Base-by-base conservation (phyloP, 345 rosid species). In the Salix arbutifolia region DNA sequence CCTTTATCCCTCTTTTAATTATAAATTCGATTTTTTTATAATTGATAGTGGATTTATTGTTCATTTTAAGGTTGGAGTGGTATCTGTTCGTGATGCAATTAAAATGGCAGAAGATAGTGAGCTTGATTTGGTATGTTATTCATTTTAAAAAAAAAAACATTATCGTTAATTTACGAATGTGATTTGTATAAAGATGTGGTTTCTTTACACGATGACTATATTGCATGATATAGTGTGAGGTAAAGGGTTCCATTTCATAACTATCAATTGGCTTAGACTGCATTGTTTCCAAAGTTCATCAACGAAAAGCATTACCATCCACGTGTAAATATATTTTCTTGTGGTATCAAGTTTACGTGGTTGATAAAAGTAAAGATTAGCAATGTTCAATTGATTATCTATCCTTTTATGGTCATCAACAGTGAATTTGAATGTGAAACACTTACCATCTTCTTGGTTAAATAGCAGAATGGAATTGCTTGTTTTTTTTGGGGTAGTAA, bases 41-140 rank as follows among this genome's bases (percentile, higher is more conserved):
- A n/a, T n/a, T n/a, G n/a, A n/a, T n/a, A n/a, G n/a, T n/a, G n/a
- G n/a, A n/a, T n/a, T n/a, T n/a, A n/a, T n/a, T n/a, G n/a, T n/a
- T n/a, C n/a, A 40, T 10, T 77, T 83, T 16, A 6, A 95, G 99
- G 86, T 93, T 82, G 98, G 98, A 65, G 83, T 94, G 78, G 89
- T 95, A 53, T 70, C 97, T 72, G 90, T 88, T 86, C 79, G 65
- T 23, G 88, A 91, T 76, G 99, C 99, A 17, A 84, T 91, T 75
- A 86, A 83, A 85, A 90, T 85, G 86, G 99, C 99, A 75, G 97
- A 86, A 30, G 96, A 89, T 75, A 90, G 91, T 72, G 93, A 88
- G 76, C 97, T 95, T 73, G 96, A 95, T 84, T 77, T 95, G 98
- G 97, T 93, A 89, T 81, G 83, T 38, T 37, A 4, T 77, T n/a